A percentile compares a stretch with the other conserved stretches of the same genome.
phyloP scores from a whole-genome alignment of 495 filamentous ascomycete species.

The Aspergillus conjunctus region DNA sequence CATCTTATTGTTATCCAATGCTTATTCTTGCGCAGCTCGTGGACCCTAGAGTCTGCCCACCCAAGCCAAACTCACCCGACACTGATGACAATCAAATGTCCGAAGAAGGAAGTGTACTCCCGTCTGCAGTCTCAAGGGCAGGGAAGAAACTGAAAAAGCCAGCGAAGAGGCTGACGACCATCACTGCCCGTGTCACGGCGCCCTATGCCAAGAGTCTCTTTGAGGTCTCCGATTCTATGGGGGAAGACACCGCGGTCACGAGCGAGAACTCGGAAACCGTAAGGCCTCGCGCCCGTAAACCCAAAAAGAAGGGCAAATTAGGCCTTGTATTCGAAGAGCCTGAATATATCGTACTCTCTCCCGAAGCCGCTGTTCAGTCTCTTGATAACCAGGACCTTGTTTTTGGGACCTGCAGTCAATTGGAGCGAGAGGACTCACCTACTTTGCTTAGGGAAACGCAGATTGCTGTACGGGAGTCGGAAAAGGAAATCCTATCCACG shows the following conservation, averaged over 20 bases:
- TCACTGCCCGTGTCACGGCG: conserved; percentile 82
- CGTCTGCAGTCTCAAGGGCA: conserved; percentile 16
- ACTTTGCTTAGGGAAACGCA: conserved; percentile 68
- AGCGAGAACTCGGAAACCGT: conserved; percentile 18
- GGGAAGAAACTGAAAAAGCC: conserved; percentile 56
- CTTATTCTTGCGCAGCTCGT: conserved; percentile 30
- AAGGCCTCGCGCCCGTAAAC: conserved; percentile 18
- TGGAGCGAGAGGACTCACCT: conserved; percentile 76
- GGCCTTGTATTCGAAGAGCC: conserved; percentile 41
- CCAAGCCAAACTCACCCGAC: conserved; percentile 17
- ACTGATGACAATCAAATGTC: conserved; percentile 16
- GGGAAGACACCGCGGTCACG: conserved; percentile 29
- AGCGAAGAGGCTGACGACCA: conserved; percentile 76
- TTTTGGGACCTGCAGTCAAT: conserved; percentile 91
- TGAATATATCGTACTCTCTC: conserved; percentile 64
- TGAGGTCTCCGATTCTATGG: conserved; percentile 16
- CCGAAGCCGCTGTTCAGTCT: conserved; percentile 66
- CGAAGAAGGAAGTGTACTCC: conserved; percentile 16
- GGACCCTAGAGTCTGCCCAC: conserved; percentile 27
- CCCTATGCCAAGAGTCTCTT: conserved; percentile 53
- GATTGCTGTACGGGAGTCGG: conserved; percentile 66
- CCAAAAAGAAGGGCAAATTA: conserved; percentile 27
- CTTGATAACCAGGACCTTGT: conserved; percentile 77
- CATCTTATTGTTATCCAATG: neutral
- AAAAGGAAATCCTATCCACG: conserved; percentile 23